Base-by-base conservation (phyloP, 1,139 yeast genomes). In the Hanseniaspora gamundiae region DNA sequence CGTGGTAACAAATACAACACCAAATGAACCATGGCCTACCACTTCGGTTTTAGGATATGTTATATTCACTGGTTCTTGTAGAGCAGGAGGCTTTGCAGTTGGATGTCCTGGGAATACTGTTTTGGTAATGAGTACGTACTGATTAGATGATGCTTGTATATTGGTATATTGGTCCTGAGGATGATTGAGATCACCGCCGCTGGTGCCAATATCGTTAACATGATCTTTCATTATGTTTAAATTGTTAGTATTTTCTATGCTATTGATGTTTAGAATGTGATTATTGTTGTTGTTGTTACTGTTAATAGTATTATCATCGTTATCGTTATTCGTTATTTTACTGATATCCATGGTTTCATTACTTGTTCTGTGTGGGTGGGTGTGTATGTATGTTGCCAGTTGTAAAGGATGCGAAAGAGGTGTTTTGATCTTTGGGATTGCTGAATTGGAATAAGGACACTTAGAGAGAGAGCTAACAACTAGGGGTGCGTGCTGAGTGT, bases 1-100 rank as follows among this genome's bases (percentile, higher is more conserved):
- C 49, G 76, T 80, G 9, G 95, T 86, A 56, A 86, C 94, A 60
- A 86, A 87, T 26, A 91, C 98, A 29, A 87, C 91, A 4, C 98
- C 98, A 68, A 91, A 91, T 19, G 97, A 87, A 14, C 98, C 98
- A 63, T 86, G 94, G 16, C 98, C 98, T 43, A 88, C 94, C 71
- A 88, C 88, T 56, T 84, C 64, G 1, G 66, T 56, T 17, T 59
- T 56, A 6, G 65, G 64, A 40, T 60, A 61, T n/a, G 65, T 55
- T 20, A 64, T 64, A 40, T 53, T 50, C 35, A 60, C 56, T 35
- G 62, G 53, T 22, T 33, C 20, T 33, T 33, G 36, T 10, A 33
- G 9, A 17, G 36, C 41, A 27, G 47, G 44, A 21, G 44, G 35
- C 7, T 20, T 27, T 41, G 36, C 42, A 13, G 26, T 33, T 20